These are phyloP conservation scores for Gynochthodes officinalis DNA, from an alignment of 257 asterid genomes.

Conservation along the genomic window DNA sequence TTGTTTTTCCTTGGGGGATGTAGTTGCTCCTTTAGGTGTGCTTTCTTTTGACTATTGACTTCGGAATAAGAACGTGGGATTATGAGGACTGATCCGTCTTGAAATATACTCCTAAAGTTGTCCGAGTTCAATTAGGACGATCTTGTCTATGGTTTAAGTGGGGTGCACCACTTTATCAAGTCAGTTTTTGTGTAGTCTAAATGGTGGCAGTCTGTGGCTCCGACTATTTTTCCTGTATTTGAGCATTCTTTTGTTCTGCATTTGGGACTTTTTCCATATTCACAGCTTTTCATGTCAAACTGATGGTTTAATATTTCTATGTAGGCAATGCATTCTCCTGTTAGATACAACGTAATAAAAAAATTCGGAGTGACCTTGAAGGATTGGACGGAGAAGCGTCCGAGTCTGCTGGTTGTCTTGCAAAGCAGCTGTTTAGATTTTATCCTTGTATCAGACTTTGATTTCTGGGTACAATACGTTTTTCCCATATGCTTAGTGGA, in stretches of 20 bases:
- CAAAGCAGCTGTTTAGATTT: slow-evolving; percentile 2
- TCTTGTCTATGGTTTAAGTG: background rate
- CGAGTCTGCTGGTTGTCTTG: background rate
- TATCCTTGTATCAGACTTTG: slow-evolving; percentile 10
- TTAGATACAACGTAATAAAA: slow-evolving; percentile 9
- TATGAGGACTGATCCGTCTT: no score
- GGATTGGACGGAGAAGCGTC: background rate
- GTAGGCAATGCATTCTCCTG: slow-evolving; percentile 7
- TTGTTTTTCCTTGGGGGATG: no score
- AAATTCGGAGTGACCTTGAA: background rate
- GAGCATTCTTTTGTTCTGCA: background rate
- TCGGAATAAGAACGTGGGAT: background rate
- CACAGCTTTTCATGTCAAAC: background rate
- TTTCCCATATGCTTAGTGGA: background rate
- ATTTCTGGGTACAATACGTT: slow-evolving; percentile 1
- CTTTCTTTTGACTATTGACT: background rate
- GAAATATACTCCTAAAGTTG: background rate
- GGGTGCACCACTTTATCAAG: background rate
- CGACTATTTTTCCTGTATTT: background rate
- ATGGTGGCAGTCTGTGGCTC: background rate
- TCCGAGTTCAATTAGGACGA: background rate
- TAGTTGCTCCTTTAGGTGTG: background rate
- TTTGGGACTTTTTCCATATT: background rate
- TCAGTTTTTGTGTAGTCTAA: background rate
- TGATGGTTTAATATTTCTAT: background rate